phyloP scores from a whole-genome alignment of 108 stramenopile species.

The Mediolabrus comicus region DNA sequence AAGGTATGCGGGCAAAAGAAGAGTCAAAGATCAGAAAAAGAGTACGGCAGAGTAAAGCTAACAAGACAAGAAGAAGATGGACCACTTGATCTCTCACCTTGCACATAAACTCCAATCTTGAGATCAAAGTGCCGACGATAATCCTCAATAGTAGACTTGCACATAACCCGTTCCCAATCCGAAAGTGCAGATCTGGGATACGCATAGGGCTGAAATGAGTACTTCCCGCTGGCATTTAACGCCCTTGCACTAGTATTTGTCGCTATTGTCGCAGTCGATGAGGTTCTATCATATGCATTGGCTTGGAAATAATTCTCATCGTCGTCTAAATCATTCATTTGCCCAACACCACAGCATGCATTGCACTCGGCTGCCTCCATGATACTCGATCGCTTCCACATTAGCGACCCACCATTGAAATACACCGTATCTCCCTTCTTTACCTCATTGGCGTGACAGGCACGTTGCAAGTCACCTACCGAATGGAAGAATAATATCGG shows the following conservation, averaged over 20 bases:
- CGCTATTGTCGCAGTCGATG: slow-evolving; percentile 3
- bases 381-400: slow-evolving; percentile 48
- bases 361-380: slow-evolving; percentile 44
- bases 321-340: slow-evolving; percentile 17
- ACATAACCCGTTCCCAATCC: slow-evolving; percentile 46
- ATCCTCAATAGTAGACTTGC: slow-evolving; percentile 52
- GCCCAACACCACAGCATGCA: slow-evolving; percentile 33
- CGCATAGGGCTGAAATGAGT: slow-evolving; percentile 57
- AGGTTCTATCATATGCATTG: neutral
- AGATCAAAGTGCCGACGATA: slow-evolving; percentile 54
- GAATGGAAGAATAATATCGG: slow-evolving; percentile 61
- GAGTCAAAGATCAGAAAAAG: neutral
- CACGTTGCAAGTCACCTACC: slow-evolving; percentile 65
- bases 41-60: neutral
- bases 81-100: slow-evolving; percentile 29
- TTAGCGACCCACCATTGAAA: slow-evolving; percentile 63
- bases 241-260: neutral
- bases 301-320: neutral
- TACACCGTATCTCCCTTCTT: slow-evolving; percentile 56
- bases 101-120: slow-evolving; percentile 63
- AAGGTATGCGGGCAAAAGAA: neutral
- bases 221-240: slow-evolving; percentile 10
- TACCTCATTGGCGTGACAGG: slow-evolving; percentile 61
- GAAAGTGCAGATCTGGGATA: slow-evolving; percentile 33
- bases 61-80: neutral